These are phyloP conservation scores for Anisodus acutangulus DNA, from an alignment of 257 asterid species.

Conservation along the genomic window DNA sequence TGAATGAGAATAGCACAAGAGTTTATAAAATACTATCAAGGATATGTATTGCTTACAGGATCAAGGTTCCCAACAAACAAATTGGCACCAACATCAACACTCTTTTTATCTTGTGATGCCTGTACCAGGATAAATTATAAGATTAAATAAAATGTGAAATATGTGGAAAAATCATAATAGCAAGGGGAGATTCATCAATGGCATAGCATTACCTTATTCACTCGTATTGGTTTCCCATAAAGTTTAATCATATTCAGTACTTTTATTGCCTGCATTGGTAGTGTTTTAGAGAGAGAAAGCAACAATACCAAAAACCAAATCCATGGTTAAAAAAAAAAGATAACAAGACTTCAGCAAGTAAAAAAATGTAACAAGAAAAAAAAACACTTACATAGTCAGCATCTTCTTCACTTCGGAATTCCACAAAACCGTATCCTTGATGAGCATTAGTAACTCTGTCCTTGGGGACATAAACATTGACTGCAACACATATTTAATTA, in stretches of 20 bases:
- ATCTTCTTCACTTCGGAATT: constrained; percentile 96
- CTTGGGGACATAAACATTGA: constrained; percentile 95
- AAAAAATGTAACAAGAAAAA: constrained; percentile 28
- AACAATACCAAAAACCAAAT: neutral
- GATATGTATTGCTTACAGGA: constrained; percentile 64
- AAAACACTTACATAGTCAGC: constrained; percentile 80
- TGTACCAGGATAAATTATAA: constrained; percentile 35
- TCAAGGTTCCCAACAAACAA: constrained; percentile 96
- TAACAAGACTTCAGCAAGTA: neutral
- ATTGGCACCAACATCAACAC: constrained; percentile 97
- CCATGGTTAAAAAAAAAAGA: neutral
- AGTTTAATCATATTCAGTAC: constrained; percentile 91
- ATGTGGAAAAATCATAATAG: neutral
- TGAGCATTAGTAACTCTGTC: constrained; percentile 94
- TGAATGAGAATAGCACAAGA: constrained; percentile 14
- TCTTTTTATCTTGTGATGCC: constrained; percentile 99
- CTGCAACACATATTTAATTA: constrained; percentile 44
- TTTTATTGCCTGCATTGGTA: constrained; percentile 76
- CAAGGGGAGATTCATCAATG: neutral
- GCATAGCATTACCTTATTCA: constrained; percentile 66
- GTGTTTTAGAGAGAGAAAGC: neutral
- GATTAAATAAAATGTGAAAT: neutral
- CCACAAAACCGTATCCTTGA: constrained; percentile 96
- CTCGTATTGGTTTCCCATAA: constrained; percentile 87
- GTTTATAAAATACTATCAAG: neutral